Base-by-base conservation (phyloP, 2,329 filamentous ascomycete species). In the Sarocladium oryzae region DNA sequence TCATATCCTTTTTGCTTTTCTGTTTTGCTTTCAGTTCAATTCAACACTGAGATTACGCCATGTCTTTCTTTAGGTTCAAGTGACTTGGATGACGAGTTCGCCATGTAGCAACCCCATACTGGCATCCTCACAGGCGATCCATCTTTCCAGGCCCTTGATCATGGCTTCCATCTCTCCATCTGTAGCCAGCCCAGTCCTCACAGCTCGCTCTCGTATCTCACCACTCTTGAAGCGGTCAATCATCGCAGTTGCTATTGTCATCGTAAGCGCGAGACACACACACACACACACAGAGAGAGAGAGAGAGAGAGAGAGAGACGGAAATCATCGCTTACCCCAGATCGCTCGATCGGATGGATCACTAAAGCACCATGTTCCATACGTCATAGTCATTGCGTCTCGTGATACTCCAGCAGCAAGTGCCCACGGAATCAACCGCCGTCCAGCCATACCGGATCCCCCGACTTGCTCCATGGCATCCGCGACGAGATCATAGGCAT, bases 351-450 rank as follows among this genome's bases (percentile, higher is more conserved):
- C 63, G 0, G 56, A 55, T 1, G 52, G 53, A 6, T 53, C 37
- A 45, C 62, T 62, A 24, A 62, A 64, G 30, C 59, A 63, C 63
- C 62, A 66, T 1, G 62, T 64, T 0, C 63, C 60, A 16, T 61
- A 64, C 33, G 56, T 61, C 8, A 58, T 48, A 10, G 52, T 49
- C 6, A 64, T 56, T 5, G 62, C 51, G 16, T 56, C 52, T 7
- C 62, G 55, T 6, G 52, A 41, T 9, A 50, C 56, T 1, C 61
- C 63, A 2, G 61, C 60, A 26, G 57, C 50, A 7, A 65, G 10
- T 0, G 54, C 58, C 62, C 62, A 65, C 0, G 60, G 57, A 3
- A 66, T 53, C 13, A 66, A 57, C 43, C 60, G 55, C 2, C 63
- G 57, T 0, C 63, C 63, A 18, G 55, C 62, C 16, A 57, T 61